Percentiles rank a stretch among this genome's conserved stretches.
Evolutionary conservation across 805 yeast genomes (phyloP).

Genomic region (Sporopachydermia lactativora): DNA sequence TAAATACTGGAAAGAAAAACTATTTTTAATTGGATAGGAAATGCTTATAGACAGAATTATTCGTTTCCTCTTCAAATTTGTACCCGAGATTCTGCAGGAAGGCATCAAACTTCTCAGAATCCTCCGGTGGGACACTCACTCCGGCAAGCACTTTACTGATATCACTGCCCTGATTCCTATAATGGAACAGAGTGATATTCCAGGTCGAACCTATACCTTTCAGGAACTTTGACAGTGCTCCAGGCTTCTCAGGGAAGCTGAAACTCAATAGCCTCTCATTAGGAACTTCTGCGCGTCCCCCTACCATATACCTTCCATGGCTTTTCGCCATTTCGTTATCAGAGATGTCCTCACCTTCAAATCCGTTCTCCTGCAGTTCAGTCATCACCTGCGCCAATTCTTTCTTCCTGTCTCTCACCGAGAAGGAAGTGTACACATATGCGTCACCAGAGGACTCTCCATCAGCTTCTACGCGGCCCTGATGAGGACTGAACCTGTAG

Average conservation of each 20-base stretch:
- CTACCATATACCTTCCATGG: constrained; percentile 92
- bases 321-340: constrained; percentile 91
- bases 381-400: constrained; percentile 57
- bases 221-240: constrained; percentile 77
- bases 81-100: constrained; percentile 67
- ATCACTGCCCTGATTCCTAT: constrained; percentile 94
- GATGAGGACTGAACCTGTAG: constrained; percentile 50
- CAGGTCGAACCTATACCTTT: constrained; percentile 58
- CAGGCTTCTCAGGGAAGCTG: constrained; percentile 97
- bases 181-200: constrained; percentile 92
- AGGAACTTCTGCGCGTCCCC: constrained; percentile 66
- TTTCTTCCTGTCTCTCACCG: constrained; percentile 54
- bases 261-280: constrained; percentile 72
- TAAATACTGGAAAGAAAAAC: too few species aligned
- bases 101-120: constrained; percentile 45
- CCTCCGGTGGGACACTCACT: constrained; percentile 65
- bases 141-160: constrained; percentile 89
- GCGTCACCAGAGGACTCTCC: constrained; percentile 32
- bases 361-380: constrained; percentile 46
- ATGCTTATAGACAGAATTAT: constrained; percentile 72
- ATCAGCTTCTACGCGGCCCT: constrained; percentile 13
- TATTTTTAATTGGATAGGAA: constrained; percentile 36
- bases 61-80: constrained; percentile 65
- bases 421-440: constrained; percentile 76
- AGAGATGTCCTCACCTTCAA: constrained; percentile 71